A percentile compares a stretch with the other conserved stretches of the same genome.
Conservation (phyloP, 192 early-diverging fungal species). For the Podila minutissima region DNA sequence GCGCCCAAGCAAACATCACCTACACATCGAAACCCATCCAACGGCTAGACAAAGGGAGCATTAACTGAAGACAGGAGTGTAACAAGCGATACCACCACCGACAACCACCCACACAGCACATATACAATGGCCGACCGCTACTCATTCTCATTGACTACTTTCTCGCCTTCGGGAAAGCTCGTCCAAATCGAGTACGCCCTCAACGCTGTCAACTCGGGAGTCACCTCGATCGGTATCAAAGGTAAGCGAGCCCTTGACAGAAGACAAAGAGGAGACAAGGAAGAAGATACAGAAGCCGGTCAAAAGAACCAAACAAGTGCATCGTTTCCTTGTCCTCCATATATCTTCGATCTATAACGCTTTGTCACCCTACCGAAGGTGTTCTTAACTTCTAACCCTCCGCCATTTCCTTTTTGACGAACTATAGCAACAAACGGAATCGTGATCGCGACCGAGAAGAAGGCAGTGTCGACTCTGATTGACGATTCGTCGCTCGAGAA, state of each 20-base stretch:
- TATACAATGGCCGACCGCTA: constrained; percentile 49
- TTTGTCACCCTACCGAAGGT: neutral
- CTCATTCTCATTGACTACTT: constrained; percentile 97
- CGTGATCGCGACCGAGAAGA: constrained; percentile 99
- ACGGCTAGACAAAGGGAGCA: neutral
- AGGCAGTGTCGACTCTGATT: constrained; percentile 90
- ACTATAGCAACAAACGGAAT: constrained; percentile 90
- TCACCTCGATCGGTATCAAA: constrained; percentile 54
- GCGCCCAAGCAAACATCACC: neutral
- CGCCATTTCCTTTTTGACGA: neutral
- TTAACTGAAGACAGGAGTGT: too few species aligned
- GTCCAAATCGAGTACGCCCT: constrained; percentile 99
- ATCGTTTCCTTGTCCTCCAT: neutral
- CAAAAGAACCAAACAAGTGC: neutral
- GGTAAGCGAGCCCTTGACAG: constrained; percentile 14
- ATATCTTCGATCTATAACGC: neutral
- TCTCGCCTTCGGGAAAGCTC: constrained; percentile 98
- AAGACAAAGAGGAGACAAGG: neutral
- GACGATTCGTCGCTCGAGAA: constrained; percentile 94
- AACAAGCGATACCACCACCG: neutral
- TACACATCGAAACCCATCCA: neutral
- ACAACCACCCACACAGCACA: neutral
- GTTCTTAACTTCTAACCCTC: neutral
- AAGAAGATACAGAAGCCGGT: neutral
- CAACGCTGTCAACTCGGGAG: constrained; percentile 76